A percentile compares a stretch with the other conserved stretches of the same genome.
These are phyloP conservation scores for Entophlyctis luteolus DNA, from an alignment of 192 early-diverging fungal species.

Conservation along the genomic window DNA sequence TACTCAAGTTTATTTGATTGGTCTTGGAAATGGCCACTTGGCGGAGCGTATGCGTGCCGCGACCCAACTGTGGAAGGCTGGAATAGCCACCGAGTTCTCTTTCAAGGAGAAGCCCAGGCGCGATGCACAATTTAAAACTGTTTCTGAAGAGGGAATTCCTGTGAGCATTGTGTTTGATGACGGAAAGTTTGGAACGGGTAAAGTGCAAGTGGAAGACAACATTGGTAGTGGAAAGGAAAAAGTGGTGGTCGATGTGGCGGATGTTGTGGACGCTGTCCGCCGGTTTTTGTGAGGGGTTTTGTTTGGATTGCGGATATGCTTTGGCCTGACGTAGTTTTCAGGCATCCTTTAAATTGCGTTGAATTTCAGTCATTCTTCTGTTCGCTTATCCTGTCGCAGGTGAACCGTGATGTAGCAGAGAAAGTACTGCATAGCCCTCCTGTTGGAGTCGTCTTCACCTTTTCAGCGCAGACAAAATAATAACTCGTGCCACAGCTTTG, in stretches of 20 bases:
- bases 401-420: no score
- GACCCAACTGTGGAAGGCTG: constrained; percentile 87
- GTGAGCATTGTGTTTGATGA: constrained; percentile 84
- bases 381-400: no score
- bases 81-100: constrained; percentile 82
- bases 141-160: constrained; percentile 84
- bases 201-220: constrained; percentile 75
- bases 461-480: no score
- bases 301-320: no score
- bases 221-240: constrained; percentile 15
- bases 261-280: constrained; percentile 24
- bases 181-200: constrained; percentile 71
- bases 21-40: constrained; percentile 72
- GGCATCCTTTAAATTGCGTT: no score
- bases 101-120: constrained; percentile 89
- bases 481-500: no score
- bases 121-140: constrained; percentile 71
- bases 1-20: constrained; percentile 85
- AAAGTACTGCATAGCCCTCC: no score
- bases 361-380: no score
- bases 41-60: constrained; percentile 85
- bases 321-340: no score
- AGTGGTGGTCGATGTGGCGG: constrained; percentile 9
- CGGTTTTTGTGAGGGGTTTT: constrained; percentile 2
- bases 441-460: no score